Conservation (phyloP, 108 stramenopile species). For the Thalassiosira profunda region DNA sequence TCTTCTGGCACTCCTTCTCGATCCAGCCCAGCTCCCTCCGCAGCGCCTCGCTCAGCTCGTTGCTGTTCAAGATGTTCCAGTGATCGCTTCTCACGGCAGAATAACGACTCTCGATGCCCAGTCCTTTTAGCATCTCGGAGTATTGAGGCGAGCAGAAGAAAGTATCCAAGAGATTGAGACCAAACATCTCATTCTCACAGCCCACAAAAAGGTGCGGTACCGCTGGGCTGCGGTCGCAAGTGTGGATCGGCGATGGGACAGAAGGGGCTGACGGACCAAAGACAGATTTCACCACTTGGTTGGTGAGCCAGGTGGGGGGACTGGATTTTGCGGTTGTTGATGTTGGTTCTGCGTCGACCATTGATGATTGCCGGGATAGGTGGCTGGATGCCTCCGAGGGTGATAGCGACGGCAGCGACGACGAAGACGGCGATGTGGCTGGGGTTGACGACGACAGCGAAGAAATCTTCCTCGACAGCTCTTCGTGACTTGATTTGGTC, state of each 20-base stretch:
- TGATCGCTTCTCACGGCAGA: slow-evolving; percentile 55
- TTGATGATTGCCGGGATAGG: background rate
- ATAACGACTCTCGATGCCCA: slow-evolving; percentile 34
- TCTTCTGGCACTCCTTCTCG: no score
- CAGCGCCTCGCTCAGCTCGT: slow-evolving; percentile 36
- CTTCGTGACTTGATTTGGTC: slow-evolving; percentile 24
- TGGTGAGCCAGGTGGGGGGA: slow-evolving; percentile 39
- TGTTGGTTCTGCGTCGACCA: no score
- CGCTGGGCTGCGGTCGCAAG: slow-evolving; percentile 17
- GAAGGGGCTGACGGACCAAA: slow-evolving; percentile 28
- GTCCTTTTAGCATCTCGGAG: slow-evolving; percentile 15
- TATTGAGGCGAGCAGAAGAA: slow-evolving; percentile 60
- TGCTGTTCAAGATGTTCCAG: slow-evolving; percentile 62
- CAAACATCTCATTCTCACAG: slow-evolving; percentile 62
- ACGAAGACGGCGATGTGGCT: background rate
- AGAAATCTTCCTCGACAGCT: background rate
- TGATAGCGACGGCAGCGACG: slow-evolving; percentile 13
- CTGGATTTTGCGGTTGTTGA: no score
- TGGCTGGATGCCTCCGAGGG: background rate
- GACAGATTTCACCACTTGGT: slow-evolving; percentile 24
- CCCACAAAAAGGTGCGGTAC: slow-evolving; percentile 58
- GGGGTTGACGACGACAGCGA: slow-evolving; percentile 9
- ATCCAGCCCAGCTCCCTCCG: slow-evolving; percentile 36
- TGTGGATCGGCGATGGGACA: slow-evolving; percentile 55
- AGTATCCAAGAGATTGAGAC: slow-evolving; percentile 51